phyloP scores from a whole-genome alignment of 805 yeast species.

The Yarrowia sp. region DNA sequence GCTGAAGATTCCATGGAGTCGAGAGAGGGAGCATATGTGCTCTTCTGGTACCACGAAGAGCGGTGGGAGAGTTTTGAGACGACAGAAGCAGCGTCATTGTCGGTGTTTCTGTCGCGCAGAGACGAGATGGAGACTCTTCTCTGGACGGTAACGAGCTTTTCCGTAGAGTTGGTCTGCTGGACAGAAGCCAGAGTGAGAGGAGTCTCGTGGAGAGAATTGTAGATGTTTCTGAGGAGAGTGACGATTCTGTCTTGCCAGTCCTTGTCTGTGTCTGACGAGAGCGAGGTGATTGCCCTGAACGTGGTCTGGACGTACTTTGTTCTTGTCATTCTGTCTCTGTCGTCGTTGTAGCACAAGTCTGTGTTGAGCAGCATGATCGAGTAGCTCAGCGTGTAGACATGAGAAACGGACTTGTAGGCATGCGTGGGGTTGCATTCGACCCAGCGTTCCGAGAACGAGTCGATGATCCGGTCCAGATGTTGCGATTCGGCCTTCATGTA shows the following conservation, averaged over 20 bases:
- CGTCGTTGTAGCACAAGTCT: constrained; percentile 60
- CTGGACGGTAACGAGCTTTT: neutral
- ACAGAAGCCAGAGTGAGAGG: constrained; percentile 31
- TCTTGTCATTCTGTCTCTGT: constrained; percentile 39
- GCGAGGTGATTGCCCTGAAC: constrained; percentile 28
- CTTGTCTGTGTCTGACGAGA: constrained; percentile 10
- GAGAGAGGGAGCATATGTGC: neutral
- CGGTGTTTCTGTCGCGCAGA: constrained; percentile 3
- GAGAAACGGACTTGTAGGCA: constrained; percentile 52
- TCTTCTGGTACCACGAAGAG: constrained; percentile 6
- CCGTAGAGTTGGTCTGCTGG: neutral
- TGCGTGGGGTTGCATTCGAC: constrained; percentile 47
- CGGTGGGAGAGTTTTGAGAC: constrained; percentile 10
- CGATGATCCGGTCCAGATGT: constrained; percentile 70
- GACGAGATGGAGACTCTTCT: neutral
- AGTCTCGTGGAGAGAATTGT: constrained; percentile 32
- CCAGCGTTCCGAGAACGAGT: constrained; percentile 67
- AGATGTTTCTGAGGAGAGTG: constrained; percentile 31
- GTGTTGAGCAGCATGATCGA: constrained; percentile 72
- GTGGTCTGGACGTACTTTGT: constrained; percentile 37
- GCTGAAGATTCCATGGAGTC: neutral
- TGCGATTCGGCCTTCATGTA: constrained; percentile 81
- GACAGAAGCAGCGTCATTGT: constrained; percentile 8
- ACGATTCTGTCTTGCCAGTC: constrained; percentile 33
- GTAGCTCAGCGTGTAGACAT: constrained; percentile 68